Evolutionary conservation across 108 stramenopile species (phyloP), one percentile per base, ranked within the genome.

Genomic region (Epithemia pelagica): DNA sequence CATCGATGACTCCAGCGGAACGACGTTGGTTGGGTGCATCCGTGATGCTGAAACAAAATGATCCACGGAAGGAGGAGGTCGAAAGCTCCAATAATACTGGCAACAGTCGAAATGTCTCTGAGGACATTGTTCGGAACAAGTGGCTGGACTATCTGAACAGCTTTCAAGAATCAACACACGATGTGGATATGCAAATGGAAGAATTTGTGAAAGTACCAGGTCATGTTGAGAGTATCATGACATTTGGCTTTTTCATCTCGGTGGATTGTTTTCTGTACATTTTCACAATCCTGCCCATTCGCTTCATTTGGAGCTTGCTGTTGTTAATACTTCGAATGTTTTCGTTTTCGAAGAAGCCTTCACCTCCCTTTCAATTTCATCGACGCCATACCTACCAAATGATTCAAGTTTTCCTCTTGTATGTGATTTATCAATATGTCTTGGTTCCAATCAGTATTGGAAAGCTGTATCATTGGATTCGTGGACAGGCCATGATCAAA

Each of bases 401-500:
- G 56, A 74, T 97, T 67, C 88, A 95, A 57, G 84, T 84, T 23
- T 59, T 75, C 22, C 82, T 95, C 29, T 77, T 96, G 20, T 78
- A 70, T 60, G 69, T 89, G 29, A 83, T 89, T 24, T 88, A 84
- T 61, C 59, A 63, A 22, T 78, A 68, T 54, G 77, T 87, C 2
- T 81, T 97, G 52, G 76, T 77, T 58, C 86, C 82, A 3, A 84
- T 96, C 25, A 91, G 88, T 27, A 90, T 99, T 56, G 90, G 92
- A 20, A 81, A 88, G 15, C 78, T 97, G 0, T 99, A 99, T 72
- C 99, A 99, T 80, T 96, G 94, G 92, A 97, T 99, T 67, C 82
- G 97, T 31, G 95, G 94, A 22, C 97, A 98, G 72, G 86, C 89
- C 53, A 95, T 96, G 92, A 83, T 99, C 53, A 98, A 99, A 82